These are phyloP conservation scores for Macrolepiota albuminosa DNA, from an alignment of 768 basidiomycete species.

Conservation along the genomic window DNA sequence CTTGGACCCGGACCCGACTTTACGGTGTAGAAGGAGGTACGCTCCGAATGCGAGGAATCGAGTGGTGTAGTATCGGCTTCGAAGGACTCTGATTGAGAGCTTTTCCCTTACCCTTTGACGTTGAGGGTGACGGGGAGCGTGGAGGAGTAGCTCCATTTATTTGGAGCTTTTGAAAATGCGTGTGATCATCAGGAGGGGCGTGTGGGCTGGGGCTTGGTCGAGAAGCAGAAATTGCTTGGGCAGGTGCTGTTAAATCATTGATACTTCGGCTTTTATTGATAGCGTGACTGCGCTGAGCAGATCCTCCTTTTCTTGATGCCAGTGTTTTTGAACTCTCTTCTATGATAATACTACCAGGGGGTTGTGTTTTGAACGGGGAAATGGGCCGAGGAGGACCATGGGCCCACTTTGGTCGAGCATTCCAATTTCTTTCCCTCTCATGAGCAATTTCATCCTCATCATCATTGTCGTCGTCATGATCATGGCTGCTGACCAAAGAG, in stretches of 20 bases:
- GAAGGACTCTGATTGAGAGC: neutral
- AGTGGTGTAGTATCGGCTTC: neutral
- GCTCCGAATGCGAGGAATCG: constrained; percentile 19
- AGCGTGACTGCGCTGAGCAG: constrained; percentile 11
- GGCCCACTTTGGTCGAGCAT: constrained; percentile 55
- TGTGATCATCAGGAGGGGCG: neutral
- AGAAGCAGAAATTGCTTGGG: neutral
- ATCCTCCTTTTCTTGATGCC: constrained; percentile 15
- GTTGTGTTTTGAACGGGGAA: constrained; percentile 12
- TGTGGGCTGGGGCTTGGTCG: neutral
- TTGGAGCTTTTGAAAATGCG: neutral
- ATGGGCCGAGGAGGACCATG: constrained; percentile 12
- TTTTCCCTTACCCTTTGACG: constrained; percentile 8
- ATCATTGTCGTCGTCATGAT: constrained; percentile 8
- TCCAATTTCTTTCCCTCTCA: constrained; percentile 67
- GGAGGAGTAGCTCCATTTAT: neutral
- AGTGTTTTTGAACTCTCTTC: constrained; percentile 16
- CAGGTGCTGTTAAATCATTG: neutral
- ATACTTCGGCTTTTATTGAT: neutral
- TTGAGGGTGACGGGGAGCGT: constrained; percentile 3
- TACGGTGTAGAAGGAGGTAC: constrained; percentile 20
- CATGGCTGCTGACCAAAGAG: constrained; percentile 28
- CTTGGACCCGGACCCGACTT: neutral
- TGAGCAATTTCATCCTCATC: constrained; percentile 15
- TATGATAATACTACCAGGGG: constrained; percentile 1